These are phyloP conservation scores for Suillus subaureus DNA, from an alignment of 768 basidiomycete genomes.

Conservation along the genomic window DNA sequence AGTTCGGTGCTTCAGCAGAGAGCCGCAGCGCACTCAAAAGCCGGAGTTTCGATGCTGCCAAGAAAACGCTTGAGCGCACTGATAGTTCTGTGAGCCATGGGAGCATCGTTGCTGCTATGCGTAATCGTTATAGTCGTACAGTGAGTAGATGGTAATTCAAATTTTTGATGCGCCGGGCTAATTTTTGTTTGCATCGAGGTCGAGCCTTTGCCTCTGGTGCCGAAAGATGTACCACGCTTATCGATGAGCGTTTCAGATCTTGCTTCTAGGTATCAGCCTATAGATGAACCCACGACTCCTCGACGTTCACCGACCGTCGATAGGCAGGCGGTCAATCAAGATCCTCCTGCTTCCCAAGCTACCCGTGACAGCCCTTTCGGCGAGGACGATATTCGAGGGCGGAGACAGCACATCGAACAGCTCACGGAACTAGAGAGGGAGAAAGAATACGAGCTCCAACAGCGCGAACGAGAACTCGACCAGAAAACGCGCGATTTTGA, in stretches of 20 bases:
- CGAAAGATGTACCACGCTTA: constrained; percentile 63
- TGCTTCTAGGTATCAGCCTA: constrained; percentile 60
- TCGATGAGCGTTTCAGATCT: constrained; percentile 65
- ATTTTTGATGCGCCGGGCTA: constrained; percentile 3
- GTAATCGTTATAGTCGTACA: constrained; percentile 58
- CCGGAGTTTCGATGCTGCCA: constrained; percentile 34
- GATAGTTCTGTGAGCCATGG: constrained; percentile 57
- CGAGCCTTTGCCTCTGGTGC: constrained; percentile 53
- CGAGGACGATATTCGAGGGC: constrained; percentile 31
- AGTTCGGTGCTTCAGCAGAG: constrained; percentile 35
- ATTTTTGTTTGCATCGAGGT: constrained; percentile 37
- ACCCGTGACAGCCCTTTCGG: constrained; percentile 22
- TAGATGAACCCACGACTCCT: constrained; percentile 46
- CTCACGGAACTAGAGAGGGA: constrained; percentile 54
- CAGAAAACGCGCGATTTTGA: constrained; percentile 59
- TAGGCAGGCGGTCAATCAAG: constrained; percentile 27
- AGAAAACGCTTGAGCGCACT: constrained; percentile 45
- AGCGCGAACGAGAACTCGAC: constrained; percentile 57
- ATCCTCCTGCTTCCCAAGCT: constrained; percentile 22
- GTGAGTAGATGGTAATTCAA: constrained; percentile 42
- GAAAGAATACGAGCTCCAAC: constrained; percentile 53
- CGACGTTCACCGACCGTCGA: constrained; percentile 38
- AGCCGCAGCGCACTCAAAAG: constrained; percentile 23
- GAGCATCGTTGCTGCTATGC: constrained; percentile 70
- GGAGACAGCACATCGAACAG: constrained; percentile 50